Conservation (phyloP, 345 rosid species). For the Cardamine resedifolia region DNA sequence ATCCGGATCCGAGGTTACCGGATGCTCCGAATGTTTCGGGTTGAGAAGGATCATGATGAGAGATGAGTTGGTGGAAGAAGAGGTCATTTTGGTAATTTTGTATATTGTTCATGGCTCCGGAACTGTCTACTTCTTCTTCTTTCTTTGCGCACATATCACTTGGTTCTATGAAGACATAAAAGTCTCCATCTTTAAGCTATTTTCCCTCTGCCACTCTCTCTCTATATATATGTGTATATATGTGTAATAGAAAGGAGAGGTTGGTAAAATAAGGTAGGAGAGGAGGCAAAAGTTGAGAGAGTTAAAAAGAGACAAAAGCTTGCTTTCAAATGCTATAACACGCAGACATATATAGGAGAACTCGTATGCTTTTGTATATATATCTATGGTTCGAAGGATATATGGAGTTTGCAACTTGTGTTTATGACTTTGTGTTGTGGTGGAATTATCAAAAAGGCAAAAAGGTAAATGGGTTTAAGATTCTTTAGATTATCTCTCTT, state of each 20-base stretch:
- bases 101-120: slow-evolving; percentile 54
- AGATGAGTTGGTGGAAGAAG: slow-evolving; percentile 58
- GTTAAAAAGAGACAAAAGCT: slow-evolving; percentile 42
- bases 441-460: slow-evolving; percentile 21
- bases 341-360: slow-evolving; percentile 33
- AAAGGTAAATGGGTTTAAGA: slow-evolving; percentile 34
- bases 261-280: slow-evolving; percentile 39
- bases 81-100: slow-evolving; percentile 71
- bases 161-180: slow-evolving; percentile 26
- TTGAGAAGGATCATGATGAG: slow-evolving; percentile 44
- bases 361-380: slow-evolving; percentile 18
- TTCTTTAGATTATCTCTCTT: slow-evolving; percentile 29
- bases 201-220: slow-evolving; percentile 2
- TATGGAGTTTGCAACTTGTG: slow-evolving; percentile 37
- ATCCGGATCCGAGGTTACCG: slow-evolving; percentile 39
- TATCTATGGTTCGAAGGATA: slow-evolving; percentile 12
- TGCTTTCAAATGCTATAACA: slow-evolving; percentile 35
- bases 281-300: slow-evolving; percentile 28
- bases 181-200: slow-evolving; percentile 34
- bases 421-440: slow-evolving; percentile 21
- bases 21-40: slow-evolving; percentile 24
- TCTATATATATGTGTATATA: background rate
- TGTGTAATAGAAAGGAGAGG: slow-evolving; percentile 26
- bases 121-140: slow-evolving; percentile 65
- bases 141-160: slow-evolving; percentile 59